Base-by-base conservation (phyloP, 495 filamentous ascomycete genomes). In the Cercophora newfieldiana region DNA sequence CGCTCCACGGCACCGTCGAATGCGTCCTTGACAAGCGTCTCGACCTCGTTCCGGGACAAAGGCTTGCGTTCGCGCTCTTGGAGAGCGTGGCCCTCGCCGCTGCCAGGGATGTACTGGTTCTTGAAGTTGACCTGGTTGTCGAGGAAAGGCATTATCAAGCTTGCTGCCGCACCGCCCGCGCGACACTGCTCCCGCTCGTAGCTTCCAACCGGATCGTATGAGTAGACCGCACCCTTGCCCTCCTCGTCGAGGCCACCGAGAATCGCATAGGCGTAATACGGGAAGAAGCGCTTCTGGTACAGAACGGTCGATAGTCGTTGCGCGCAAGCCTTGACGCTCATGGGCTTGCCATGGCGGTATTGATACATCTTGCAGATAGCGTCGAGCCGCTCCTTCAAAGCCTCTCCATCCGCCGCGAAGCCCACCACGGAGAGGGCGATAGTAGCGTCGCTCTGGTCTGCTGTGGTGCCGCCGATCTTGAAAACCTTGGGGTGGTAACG, bases 81-180 rank as follows among this genome's bases (percentile, higher is more conserved):
- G 61, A 97, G 84, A 24, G 87, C 90, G 77, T 95, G 91, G 47
- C 93, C 94, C 70, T 86, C 86, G 61, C 91, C 93, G 71, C 90
- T 93, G n/a, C 88, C 90, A 10, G 95, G 95, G 28, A 93, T 82
- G 77, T 97, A 96, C 82, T 98, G 95, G 77, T 99, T 99, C 85
- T 98, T 98, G 84, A 93, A 95, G 80, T 98, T 97, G 81, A 99
- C 95, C 78, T 99, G 96, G 76, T 98, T 99, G 78, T 99, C 95
- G 75, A 99, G 82, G 83, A 99, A 98, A 3, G 95, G 95, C 91
- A 97, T 98, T 77, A 99, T 99, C 80, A 99, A 81, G 69, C 92
- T 96, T 44, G 92, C 90, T 30, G 96, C 95, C n/a, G 95, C 93
- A 62, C 95, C 95, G 21, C 92, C 95, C 21, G 96, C 94, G 37